Conservation (phyloP, 805 yeast species). For the Monosporozyma unispora region DNA sequence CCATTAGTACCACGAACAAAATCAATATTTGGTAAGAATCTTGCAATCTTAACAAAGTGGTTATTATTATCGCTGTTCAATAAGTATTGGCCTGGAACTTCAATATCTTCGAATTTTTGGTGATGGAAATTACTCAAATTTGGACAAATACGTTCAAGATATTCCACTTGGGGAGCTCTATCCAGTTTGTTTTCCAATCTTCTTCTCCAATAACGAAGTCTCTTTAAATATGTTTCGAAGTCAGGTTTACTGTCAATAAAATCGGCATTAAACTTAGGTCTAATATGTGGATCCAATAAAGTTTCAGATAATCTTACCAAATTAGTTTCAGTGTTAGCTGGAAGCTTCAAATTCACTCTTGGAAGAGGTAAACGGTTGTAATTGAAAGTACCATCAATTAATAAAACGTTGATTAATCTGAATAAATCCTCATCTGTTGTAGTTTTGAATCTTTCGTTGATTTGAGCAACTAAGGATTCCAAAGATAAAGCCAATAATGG, state of each 20-base stretch:
- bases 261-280: constrained; percentile 87
- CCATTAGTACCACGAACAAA: constrained; percentile 83
- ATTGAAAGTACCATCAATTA: constrained; percentile 89
- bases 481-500: constrained; percentile 86
- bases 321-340: constrained; percentile 85
- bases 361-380: constrained; percentile 81
- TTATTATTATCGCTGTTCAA: constrained; percentile 77
- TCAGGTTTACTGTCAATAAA: constrained; percentile 81
- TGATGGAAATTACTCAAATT: constrained; percentile 96
- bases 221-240: constrained; percentile 74
- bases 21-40: constrained; percentile 84
- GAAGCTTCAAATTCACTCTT: constrained; percentile 77
- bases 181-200: constrained; percentile 87
- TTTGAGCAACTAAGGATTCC: constrained; percentile 93
- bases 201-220: constrained; percentile 86
- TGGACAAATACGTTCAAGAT: constrained; percentile 85
- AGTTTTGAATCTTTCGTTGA: constrained; percentile 85
- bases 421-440: constrained; percentile 95
- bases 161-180: constrained; percentile 67
- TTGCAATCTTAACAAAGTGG: constrained; percentile 88
- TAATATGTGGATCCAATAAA: constrained; percentile 77
- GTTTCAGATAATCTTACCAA: constrained; percentile 86
- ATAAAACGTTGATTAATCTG: constrained; percentile 80
- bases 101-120: constrained; percentile 95
- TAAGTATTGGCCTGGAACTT: constrained; percentile 93